These are phyloP conservation scores for Cyclostephanos tholiformis DNA, from an alignment of 108 stramenopile species.

Conservation along the genomic window DNA sequence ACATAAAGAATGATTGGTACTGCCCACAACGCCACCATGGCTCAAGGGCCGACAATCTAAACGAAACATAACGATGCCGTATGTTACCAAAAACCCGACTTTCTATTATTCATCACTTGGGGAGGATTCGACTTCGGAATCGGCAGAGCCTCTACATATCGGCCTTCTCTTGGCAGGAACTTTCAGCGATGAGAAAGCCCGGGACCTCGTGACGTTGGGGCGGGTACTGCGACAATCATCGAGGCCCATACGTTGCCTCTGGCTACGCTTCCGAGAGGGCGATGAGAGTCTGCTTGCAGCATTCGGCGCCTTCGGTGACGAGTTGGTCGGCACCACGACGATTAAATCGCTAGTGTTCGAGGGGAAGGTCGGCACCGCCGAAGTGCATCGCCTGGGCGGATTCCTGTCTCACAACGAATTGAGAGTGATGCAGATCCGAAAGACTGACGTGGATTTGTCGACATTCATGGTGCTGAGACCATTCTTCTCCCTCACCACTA, in stretches of 20 bases:
- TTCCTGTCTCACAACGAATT: not conserved
- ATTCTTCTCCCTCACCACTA: slow-evolving; percentile 8
- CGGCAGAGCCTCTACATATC: slow-evolving; percentile 31
- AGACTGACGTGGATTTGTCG: slow-evolving; percentile 25
- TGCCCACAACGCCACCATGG: too few relatives aligned
- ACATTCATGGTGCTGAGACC: slow-evolving; percentile 8
- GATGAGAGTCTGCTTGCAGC: slow-evolving; percentile 31
- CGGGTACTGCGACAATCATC: slow-evolving; percentile 23
- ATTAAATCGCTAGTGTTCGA: slow-evolving; percentile 40
- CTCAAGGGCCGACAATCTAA: not conserved
- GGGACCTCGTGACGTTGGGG: slow-evolving; percentile 20
- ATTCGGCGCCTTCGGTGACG: slow-evolving; percentile 32
- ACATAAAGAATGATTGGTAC: too few relatives aligned
- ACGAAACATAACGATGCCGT: slow-evolving; percentile 14
- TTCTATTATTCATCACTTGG: slow-evolving; percentile 32
- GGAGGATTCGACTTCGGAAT: slow-evolving; percentile 14
- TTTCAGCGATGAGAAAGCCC: slow-evolving; percentile 22
- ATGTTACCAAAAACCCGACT: slow-evolving; percentile 39
- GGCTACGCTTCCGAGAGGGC: slow-evolving; percentile 38
- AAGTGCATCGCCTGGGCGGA: slow-evolving; percentile 21
- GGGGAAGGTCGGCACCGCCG: slow-evolving; percentile 23
- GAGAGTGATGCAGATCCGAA: slow-evolving; percentile 14
- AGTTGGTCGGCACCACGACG: slow-evolving; percentile 24
- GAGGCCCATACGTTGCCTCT: slow-evolving; percentile 31
- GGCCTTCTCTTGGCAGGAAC: slow-evolving; percentile 28